Evolutionary conservation across 495 filamentous ascomycete genomes (phyloP).

Genomic region (Tuber calosporum): DNA sequence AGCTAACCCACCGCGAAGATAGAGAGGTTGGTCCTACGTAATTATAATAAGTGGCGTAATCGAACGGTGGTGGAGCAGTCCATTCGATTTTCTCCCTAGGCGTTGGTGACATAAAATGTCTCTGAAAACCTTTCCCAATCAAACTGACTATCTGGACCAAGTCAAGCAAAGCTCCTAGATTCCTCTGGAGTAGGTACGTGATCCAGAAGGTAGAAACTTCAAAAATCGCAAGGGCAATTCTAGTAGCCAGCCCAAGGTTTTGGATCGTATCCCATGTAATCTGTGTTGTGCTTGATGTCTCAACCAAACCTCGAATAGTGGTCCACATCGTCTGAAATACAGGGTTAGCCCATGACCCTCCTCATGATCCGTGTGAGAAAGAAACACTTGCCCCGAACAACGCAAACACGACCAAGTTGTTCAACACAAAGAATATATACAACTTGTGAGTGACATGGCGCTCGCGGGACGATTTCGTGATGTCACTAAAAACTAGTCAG

Average conservation of each 20-base stretch:
- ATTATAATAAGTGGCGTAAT: constrained; percentile 96
- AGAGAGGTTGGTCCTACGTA: constrained; percentile 43
- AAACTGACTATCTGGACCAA: constrained; percentile 76
- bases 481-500: constrained; percentile 69
- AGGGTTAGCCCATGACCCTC: not conserved
- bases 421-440: constrained; percentile 95
- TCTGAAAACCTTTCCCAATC: constrained; percentile 69
- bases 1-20: constrained; percentile 1
- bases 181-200: constrained; percentile 83
- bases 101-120: constrained; percentile 77
- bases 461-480: constrained; percentile 84
- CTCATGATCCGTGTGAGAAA: not conserved
- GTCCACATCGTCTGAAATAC: constrained; percentile 31
- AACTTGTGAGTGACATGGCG: constrained; percentile 87
- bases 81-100: constrained; percentile 88
- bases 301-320: constrained; percentile 20
- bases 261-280: constrained; percentile 40
- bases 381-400: constrained; percentile 57
- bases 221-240: constrained; percentile 55
- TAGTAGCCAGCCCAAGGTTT: constrained; percentile 18
- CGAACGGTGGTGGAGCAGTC: constrained; percentile 85
- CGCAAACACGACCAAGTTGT: constrained; percentile 90
- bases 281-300: constrained; percentile 14
- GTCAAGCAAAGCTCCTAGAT: constrained; percentile 84
- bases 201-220: constrained; percentile 85